These are phyloP conservation scores for Dendrocalamus sinicus DNA, from an alignment of 176 grass and related monocot genomes.

Conservation along the genomic window DNA sequence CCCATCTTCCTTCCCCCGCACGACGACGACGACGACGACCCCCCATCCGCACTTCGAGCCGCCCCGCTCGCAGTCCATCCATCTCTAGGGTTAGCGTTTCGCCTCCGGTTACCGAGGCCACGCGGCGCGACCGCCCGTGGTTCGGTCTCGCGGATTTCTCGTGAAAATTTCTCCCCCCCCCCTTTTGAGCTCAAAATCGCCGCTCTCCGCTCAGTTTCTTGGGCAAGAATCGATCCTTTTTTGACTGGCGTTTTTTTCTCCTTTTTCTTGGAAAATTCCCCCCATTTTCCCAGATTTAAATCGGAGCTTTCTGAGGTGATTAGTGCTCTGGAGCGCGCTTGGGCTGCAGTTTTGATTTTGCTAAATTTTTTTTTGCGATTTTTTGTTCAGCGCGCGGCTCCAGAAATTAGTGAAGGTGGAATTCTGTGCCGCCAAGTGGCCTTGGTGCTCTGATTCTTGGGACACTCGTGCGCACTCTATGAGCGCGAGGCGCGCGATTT, in stretches of 20 bases:
- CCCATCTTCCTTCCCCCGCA: constrained; percentile 30
- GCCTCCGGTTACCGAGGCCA: not conserved
- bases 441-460: constrained; percentile 5
- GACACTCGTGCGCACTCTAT: not conserved
- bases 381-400: constrained; percentile 8
- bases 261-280: not conserved
- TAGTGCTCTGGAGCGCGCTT: not conserved
- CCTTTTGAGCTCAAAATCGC: constrained; percentile 6
- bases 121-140: not conserved
- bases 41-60: constrained; percentile 26
- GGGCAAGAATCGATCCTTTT: not conserved
- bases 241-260: not conserved
- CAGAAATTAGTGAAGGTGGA: not conserved
- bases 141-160: not conserved
- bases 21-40: constrained; percentile 33
- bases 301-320: not conserved
- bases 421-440: not conserved
- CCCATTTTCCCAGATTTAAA: not conserved
- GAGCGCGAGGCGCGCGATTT: constrained; percentile 8
- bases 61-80: not conserved
- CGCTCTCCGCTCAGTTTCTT: not conserved
- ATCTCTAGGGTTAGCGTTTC: constrained; percentile 39
- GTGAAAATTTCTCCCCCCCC: not conserved
- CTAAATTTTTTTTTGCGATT: not conserved
- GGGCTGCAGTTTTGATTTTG: not conserved